phyloP scores from a whole-genome alignment of 768 basidiomycete species.

The Thelephora aurantiotincta region DNA sequence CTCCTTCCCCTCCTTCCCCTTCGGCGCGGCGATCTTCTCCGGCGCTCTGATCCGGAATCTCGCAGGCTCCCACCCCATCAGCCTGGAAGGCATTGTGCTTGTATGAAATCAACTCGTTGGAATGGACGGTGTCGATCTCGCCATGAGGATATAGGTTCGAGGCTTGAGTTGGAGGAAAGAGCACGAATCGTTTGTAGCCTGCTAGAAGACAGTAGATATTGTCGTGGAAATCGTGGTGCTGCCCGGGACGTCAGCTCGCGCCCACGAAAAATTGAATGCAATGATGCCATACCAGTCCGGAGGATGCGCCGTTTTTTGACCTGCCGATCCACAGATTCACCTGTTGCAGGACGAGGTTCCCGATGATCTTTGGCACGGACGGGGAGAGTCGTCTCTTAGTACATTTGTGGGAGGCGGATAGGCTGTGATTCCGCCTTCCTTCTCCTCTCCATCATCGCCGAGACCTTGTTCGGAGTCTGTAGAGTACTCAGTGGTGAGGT shows the following conservation, averaged over 20 bases:
- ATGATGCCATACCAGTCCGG: slow-evolving; percentile 14
- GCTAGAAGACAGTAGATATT: slow-evolving; percentile 18
- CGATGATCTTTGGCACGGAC: slow-evolving; percentile 14
- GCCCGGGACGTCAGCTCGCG: background rate
- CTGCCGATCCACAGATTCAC: slow-evolving; percentile 19
- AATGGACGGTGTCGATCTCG: slow-evolving; percentile 11
- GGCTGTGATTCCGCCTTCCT: slow-evolving; percentile 5
- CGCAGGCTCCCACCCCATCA: slow-evolving; percentile 14
- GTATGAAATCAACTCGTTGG: slow-evolving; percentile 19
- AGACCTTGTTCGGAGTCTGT: slow-evolving; percentile 10
- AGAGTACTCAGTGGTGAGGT: slow-evolving; percentile 18
- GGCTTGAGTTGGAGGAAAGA: slow-evolving; percentile 15
- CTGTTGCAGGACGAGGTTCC: slow-evolving; percentile 17
- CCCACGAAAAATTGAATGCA: background rate
- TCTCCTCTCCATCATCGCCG: slow-evolving; percentile 7
- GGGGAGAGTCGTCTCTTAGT: slow-evolving; percentile 16
- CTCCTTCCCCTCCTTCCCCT: slow-evolving; percentile 12
- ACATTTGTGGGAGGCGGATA: slow-evolving; percentile 17
- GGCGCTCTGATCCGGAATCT: slow-evolving; percentile 13
- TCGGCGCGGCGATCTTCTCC: slow-evolving; percentile 8
- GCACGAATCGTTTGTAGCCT: slow-evolving; percentile 18
- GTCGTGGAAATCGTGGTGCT: slow-evolving; percentile 21
- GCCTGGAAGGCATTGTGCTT: slow-evolving; percentile 12
- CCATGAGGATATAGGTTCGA: slow-evolving; percentile 14
- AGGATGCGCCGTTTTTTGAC: slow-evolving; percentile 16